These are phyloP conservation scores for Neurospora sublineolata DNA, from an alignment of 495 filamentous ascomycete genomes.

Conservation along the genomic window DNA sequence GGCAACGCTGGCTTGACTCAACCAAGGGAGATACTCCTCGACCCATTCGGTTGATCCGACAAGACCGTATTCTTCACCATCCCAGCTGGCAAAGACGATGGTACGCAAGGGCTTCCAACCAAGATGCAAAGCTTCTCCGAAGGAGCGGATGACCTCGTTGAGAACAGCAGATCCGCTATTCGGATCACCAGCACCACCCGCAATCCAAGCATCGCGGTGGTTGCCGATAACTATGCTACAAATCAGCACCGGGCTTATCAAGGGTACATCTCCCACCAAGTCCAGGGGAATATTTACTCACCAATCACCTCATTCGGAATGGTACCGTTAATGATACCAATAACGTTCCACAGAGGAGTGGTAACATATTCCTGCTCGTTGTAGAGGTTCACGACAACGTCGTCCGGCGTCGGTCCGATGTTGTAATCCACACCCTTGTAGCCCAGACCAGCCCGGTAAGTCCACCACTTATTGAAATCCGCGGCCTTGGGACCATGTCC, in stretches of 20 bases:
- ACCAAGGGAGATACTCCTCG: constrained; percentile 84
- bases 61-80: constrained; percentile 86
- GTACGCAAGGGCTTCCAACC: constrained; percentile 89
- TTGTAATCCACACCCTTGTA: constrained; percentile 86
- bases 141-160: constrained; percentile 72
- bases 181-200: constrained; percentile 76
- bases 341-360: constrained; percentile 89
- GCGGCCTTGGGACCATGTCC: constrained; percentile 71
- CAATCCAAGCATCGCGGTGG: constrained; percentile 90
- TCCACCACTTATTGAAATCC: constrained; percentile 60
- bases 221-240: constrained; percentile 67
- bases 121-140: constrained; percentile 62
- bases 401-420: constrained; percentile 73
- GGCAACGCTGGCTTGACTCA: constrained; percentile 62
- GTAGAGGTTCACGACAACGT: constrained; percentile 65
- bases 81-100: constrained; percentile 91
- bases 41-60: constrained; percentile 93
- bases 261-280: not conserved
- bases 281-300: constrained; percentile 1
- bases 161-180: constrained; percentile 85
- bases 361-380: constrained; percentile 85
- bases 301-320: constrained; percentile 59
- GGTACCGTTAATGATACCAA: constrained; percentile 87
- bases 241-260: not conserved
- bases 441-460: constrained; percentile 59